Evolutionary conservation across 1,139 yeast species (phyloP), one percentile per base, ranked within the genome.

Genomic region (Saccharomyces hybrid): DNA sequence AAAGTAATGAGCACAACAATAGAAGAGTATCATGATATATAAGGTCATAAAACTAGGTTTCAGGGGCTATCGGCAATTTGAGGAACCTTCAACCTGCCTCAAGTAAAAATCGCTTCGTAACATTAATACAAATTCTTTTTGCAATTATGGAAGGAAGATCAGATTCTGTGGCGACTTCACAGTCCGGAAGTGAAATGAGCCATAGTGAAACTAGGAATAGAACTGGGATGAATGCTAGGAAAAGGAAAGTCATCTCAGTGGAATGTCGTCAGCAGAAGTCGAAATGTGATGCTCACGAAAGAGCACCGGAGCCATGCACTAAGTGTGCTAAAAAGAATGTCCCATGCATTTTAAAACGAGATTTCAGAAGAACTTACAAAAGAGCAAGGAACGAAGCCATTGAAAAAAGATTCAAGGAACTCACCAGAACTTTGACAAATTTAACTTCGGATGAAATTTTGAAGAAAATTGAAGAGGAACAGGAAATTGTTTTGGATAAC

Each of bases 221-320:
- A 13, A 25, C 23, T 4, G 44, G 23, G n/a, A 38, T 16, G n/a
- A 38, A 9, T 16, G 50, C 50, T 23, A 62, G 64, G 54, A 58
- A 61, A 8, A 84, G 84, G 65, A 78, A 84, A 58, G n/a, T n/a
- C n/a, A n/a, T n/a, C n/a, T n/a, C n/a, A n/a, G 90, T 88, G 2
- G 96, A 91, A 66, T 93, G 99, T 67, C 80, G 99, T 20, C 99
- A 93, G 70, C 99, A 93, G 68, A 93, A 93, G 71, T 77, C 93
- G 27, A 81, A 85, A 60, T 93, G 98, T 71, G 95, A 89, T 69
- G 96, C 96, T 8, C 82, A 79, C 58, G 90, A 85, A 57, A 77
- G 75, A 53, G 81, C 82, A 48, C 96, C 96, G 0, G 75, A 76
- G n/a, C 87, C 96, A 1, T 93, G 99, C 65, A 75, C 91, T 0